Conservation (phyloP, 495 filamentous ascomycete species). For the Talaromyces adpressus region DNA sequence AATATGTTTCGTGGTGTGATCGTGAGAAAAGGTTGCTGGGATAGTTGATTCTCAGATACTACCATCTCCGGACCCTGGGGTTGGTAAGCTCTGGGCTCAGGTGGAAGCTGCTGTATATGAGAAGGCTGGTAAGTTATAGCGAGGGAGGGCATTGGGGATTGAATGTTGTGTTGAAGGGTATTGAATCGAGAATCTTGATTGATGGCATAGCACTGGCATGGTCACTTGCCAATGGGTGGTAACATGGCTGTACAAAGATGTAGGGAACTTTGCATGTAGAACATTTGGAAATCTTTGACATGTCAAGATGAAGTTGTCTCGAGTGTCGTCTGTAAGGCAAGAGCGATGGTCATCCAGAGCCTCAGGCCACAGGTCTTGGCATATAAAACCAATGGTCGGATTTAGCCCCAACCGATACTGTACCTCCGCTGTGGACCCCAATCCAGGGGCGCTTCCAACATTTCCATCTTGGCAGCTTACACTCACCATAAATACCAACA, state of each 20-base stretch:
- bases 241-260: too few relatives aligned
- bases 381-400: background rate
- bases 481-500: background rate
- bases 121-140: background rate
- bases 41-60: conserved; percentile 47
- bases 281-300: too few relatives aligned
- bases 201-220: too few relatives aligned
- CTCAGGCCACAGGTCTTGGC: background rate
- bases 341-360: background rate
- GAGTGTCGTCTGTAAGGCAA: too few relatives aligned
- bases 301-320: too few relatives aligned
- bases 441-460: background rate
- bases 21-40: conserved; percentile 46
- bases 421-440: background rate
- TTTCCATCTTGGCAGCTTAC: background rate
- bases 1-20: conserved; percentile 54
- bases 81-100: conserved; percentile 30
- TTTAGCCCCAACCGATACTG: too few relatives aligned
- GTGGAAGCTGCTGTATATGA: conserved; percentile 31
- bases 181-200: background rate
- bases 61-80: conserved; percentile 40
- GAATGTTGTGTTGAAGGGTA: background rate
- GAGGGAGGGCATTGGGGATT: background rate
- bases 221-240: too few relatives aligned
- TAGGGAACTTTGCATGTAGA: too few relatives aligned